Base-by-base conservation (phyloP, 495 filamentous ascomycete species). In the Neurospora tetrasperma region DNA sequence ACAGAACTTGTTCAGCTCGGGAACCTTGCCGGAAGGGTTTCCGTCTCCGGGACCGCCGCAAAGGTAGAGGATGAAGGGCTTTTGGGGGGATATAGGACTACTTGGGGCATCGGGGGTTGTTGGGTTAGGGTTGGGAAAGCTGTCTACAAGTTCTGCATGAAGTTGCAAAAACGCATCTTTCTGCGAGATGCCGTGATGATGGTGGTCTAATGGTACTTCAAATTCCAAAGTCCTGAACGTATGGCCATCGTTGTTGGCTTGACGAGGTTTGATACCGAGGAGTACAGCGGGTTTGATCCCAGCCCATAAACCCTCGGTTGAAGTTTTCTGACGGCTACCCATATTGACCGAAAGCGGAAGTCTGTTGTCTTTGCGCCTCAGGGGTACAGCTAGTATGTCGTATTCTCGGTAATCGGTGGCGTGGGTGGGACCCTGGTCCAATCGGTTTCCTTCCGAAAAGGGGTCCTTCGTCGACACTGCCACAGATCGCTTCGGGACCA, bases 41-140 rank as follows among this genome's bases (percentile, higher is more conserved):
- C 84, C 88, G 77, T 90, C 88, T 0, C 92, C 92, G 0, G 92
- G 92, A 0, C 92, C 92, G 69, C 90, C 90, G 79, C 89, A 87
- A 10, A 91, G 80, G 74, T 88, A 91, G 31, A 89, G 69, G 38
- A 75, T n/a, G n/a, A 76, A 42, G 27, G 70, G 70, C 18, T 40
- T 70, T 8, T 31, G 14, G 2, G 20, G 7, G 9, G 70, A 42
- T 12, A 69, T 73, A 0, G 20, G 5, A 16, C 70, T 69, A 14
- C n/a, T 38, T 73, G 3, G 46, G 18, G 4, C 4, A 38, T 6
- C 35, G 35, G 35, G 35, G 35, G 35, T 6, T 38, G 35, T 6
- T 38, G 44, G 69, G 7, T 31, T 69, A 10, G 62, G n/a, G 20
- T 20, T 27, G 38, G 59, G n/a, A 42, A 48, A 20, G 35, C 35